Evolutionary conservation across 768 basidiomycete species (phyloP), one percentile per base, ranked within the genome.

Genomic region (Auriculariales sp.): DNA sequence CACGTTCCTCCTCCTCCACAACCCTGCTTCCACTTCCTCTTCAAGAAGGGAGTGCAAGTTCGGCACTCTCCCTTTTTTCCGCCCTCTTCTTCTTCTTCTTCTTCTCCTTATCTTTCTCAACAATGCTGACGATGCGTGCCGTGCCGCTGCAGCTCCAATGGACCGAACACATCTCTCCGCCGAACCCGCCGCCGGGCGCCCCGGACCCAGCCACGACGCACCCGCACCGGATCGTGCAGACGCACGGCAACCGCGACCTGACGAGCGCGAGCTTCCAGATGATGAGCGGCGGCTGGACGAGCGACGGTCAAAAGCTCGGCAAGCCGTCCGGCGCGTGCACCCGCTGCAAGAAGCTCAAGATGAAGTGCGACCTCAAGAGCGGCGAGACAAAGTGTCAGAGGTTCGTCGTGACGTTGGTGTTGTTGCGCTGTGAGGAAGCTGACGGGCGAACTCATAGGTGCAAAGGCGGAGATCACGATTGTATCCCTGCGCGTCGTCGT

Each of bases 241-340:
- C 39, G 39, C 39, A 44, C 39, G 39, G 39, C 19, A 44, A 44
- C 39, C 39, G 39, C 39, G 39, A 44, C 39, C 27, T 44, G 9
- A 44, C 27, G 4, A n/a, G 14, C 39, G 39, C 39, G 12, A 22
- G 12, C 39, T 44, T 44, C 39, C 22, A 44, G 39, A n/a, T n/a
- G n/a, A n/a, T n/a, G n/a, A n/a, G n/a, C n/a, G n/a, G n/a, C n/a
- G n/a, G n/a, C n/a, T n/a, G n/a, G n/a, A n/a, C n/a, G n/a, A n/a
- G n/a, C n/a, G 22, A 44, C 39, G 7, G 19, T 9, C 39, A 44
- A 25, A 44, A 44, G 39, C 39, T 44, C 19, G 39, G 39, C 39
- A 44, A 44, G 22, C 39, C 39, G 39, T 22, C 7, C 39, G 39
- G 39, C 19, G 39, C 39, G 15, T 44, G 39, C 39, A 44, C 39